Conservation (phyloP, 2,329 filamentous ascomycete species). For the Aspergillus fumigatiaffinis region DNA sequence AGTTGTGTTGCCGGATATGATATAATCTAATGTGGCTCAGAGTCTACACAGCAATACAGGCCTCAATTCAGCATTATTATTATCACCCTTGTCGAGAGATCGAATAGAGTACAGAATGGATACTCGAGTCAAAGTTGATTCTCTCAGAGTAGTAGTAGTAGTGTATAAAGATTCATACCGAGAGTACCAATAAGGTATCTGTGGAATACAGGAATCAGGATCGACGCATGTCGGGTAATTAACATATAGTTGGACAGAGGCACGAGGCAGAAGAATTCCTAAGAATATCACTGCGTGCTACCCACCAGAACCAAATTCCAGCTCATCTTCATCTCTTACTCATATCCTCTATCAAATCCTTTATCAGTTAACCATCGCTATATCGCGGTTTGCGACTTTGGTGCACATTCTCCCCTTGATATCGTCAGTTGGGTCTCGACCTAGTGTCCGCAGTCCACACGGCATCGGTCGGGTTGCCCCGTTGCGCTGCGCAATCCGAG, state of each 20-base stretch:
- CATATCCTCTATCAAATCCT: background rate
- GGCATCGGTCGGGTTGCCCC: slow-evolving; percentile 23
- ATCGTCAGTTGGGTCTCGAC: background rate
- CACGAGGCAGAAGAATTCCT: background rate
- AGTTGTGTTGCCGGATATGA: background rate
- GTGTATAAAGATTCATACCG: background rate
- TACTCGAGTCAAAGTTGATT: background rate
- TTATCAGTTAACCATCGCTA: background rate
- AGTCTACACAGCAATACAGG: background rate
- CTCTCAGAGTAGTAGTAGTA: background rate
- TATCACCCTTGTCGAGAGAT: background rate
- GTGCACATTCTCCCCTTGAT: background rate
- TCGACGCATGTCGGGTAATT: background rate
- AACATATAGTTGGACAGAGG: background rate
- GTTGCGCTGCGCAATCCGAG: slow-evolving; percentile 16
- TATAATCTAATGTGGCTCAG: background rate
- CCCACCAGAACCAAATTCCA: background rate
- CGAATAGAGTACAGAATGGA: background rate
- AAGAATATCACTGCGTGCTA: background rate
- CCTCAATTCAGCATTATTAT: background rate
- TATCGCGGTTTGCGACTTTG: background rate
- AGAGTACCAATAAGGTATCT: background rate
- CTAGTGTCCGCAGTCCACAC: slow-evolving; percentile 16
- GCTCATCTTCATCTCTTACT: background rate
- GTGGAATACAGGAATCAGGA: background rate